These are phyloP conservation scores for Naganishia onofrii DNA, from an alignment of 768 basidiomycete genomes.

Conservation along the genomic window DNA sequence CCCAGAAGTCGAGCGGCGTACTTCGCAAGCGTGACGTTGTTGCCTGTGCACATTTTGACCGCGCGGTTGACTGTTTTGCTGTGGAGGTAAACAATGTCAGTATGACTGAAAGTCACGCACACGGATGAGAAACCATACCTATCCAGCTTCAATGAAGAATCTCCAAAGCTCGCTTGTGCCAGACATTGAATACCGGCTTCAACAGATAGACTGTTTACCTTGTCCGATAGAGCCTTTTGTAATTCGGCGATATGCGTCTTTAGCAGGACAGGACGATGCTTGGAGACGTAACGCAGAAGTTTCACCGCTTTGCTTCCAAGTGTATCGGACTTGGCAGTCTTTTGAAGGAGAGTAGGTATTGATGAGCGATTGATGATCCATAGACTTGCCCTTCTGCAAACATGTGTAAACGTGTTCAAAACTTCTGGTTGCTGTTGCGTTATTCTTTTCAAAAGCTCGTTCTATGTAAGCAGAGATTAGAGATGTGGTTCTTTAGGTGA, in stretches of 20 bases:
- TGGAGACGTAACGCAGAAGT: slow-evolving; percentile 60
- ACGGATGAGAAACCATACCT: not conserved
- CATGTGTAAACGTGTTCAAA: slow-evolving; percentile 64
- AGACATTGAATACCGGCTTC: slow-evolving; percentile 75
- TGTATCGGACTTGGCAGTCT: slow-evolving; percentile 44
- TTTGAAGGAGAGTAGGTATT: slow-evolving; percentile 73
- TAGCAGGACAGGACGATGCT: slow-evolving; percentile 70
- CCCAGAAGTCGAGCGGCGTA: slow-evolving; percentile 76
- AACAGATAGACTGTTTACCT: slow-evolving; percentile 58
- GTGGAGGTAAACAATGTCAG: slow-evolving; percentile 5
- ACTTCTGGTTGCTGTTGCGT: slow-evolving; percentile 67
- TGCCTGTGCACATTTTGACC: slow-evolving; percentile 61
- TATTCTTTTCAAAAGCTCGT: slow-evolving; percentile 73
- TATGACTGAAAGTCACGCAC: not conserved
- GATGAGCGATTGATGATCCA: slow-evolving; percentile 80
- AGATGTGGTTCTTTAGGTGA: not conserved
- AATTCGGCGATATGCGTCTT: slow-evolving; percentile 74
- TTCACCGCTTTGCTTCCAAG: slow-evolving; percentile 32
- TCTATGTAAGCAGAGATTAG: slow-evolving; percentile 53
- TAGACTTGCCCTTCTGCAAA: slow-evolving; percentile 70
- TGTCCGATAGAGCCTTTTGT: slow-evolving; percentile 66
- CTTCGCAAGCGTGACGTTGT: slow-evolving; percentile 70
- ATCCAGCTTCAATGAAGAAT: slow-evolving; percentile 5
- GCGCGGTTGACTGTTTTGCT: slow-evolving; percentile 70
- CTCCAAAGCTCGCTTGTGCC: slow-evolving; percentile 57